These are phyloP conservation scores for Patellifolia procumbens DNA, from an alignment of 179 eudicot species.

Conservation along the genomic window DNA sequence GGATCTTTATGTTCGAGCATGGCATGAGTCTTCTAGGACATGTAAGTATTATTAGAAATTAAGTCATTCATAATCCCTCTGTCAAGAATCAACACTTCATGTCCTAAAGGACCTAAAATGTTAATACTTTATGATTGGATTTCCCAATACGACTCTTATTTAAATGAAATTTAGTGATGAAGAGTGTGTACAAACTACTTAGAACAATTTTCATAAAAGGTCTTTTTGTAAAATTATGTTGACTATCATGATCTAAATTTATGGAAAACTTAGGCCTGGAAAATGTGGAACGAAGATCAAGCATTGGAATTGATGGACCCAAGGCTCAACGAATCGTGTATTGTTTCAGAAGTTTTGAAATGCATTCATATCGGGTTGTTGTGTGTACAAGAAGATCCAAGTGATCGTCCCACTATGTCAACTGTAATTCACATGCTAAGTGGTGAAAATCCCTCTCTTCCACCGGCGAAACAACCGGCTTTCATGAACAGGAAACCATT, in stretches of 20 bases:
- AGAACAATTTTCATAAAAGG: no score
- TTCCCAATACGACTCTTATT: no score
- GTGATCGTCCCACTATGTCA: slow-evolving; percentile 31
- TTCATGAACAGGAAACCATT: slow-evolving; percentile 20
- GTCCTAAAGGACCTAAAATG: no score
- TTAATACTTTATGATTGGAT: no score
- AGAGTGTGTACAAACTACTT: no score
- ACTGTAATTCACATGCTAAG: slow-evolving; percentile 25
- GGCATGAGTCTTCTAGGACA: slow-evolving; percentile 29
- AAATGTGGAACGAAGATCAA: slow-evolving; percentile 34
- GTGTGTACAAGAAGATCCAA: slow-evolving; percentile 32
- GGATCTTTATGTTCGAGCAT: slow-evolving; percentile 20
- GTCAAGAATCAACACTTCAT: no score
- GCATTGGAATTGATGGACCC: slow-evolving; percentile 27
- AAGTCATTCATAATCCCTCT: no score
- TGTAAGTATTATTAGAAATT: slow-evolving; percentile 22
- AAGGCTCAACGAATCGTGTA: slow-evolving; percentile 20
- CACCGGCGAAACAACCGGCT: slow-evolving; percentile 29
- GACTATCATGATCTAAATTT: neutral
- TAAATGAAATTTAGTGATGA: no score
- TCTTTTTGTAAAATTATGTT: neutral
- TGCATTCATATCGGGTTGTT: slow-evolving; percentile 33
- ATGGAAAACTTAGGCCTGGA: slow-evolving; percentile 29
- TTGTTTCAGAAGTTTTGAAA: slow-evolving; percentile 19
- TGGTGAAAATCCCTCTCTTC: slow-evolving; percentile 22